Base-by-base conservation (phyloP, 164 flowering plant species). In the Umbellularia californica region DNA sequence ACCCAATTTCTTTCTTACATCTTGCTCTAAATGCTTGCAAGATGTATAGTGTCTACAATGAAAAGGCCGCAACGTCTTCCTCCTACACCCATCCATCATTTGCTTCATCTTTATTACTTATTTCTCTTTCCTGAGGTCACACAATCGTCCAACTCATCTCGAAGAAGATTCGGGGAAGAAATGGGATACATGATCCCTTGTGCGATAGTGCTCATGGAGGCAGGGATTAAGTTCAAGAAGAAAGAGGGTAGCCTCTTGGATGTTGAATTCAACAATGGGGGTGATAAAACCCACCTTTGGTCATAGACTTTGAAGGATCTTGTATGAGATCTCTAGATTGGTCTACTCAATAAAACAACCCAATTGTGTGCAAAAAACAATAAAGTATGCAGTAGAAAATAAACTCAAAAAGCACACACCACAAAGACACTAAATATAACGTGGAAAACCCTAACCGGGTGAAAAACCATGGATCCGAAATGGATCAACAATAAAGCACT, bases 221-320 rank as follows among this genome's bases (percentile, higher is more conserved):
- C 80, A 25, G 77, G 80, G 4, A 23, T 74, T 25, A 70, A 71
- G 65, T 66, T 78, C 41, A 19, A 74, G 62, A 55, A 22, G 28
- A 30, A 28, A 51, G 51, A 74, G 17, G 30, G 50, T 2, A 6
- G 10, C 47, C 7, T 35, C 47, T 5, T 35, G 47, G 47, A 35
- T 0, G 47, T 35, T 35, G 47, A 35, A 7, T 88, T 87, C 81
- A 62, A 58, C 1, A 69, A 78, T 1, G 92, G 90, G 1, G 84
- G 33, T 84, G 13, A 84, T 88, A 5, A 70, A 71, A 25, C 2
- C 92, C 92, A 0, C 65, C 50, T 2, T 72, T 83, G 0, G 33
- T 78, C 0, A 84, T 88, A 17, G 88, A 87, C 30, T 30, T 30
- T 30, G 33, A 30, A 30, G 33, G 33, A 30, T 30, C 33, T 0